Base-by-base conservation (phyloP, 306 rosid genomes). In the Pyrus betulifolia region DNA sequence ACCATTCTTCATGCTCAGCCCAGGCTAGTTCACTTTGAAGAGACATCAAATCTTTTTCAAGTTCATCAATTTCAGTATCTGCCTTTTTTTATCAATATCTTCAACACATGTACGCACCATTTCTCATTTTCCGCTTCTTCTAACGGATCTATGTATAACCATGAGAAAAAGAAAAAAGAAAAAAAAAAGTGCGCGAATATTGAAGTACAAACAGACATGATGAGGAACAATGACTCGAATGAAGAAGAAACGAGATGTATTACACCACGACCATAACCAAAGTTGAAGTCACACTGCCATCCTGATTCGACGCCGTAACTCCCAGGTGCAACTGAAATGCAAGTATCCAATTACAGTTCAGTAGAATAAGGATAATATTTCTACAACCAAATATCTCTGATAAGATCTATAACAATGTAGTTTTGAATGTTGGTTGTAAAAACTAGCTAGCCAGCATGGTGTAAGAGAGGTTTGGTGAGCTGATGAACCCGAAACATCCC, bases 401-500 rank as follows among this genome's bases (percentile, higher is more conserved):
- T 59, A 59, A 59, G 31, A 59, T 59, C 18, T 23, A 59, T 28
- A 59, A 59, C 28, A 59, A 55, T 23, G 31, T 23, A 59, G 33
- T 15, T 57, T 76, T 38, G 8, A 38, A 38, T 38, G 9, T 71
- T 75, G 64, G 61, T 67, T 35, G 23, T 31, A 25, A 46, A 57
- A 74, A 80, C 49, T 25, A 31, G 35, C 35, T 31, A 28, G 27
- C 70, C 21, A 79, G 67, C 19, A 78, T 30, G 74, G 70, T 69
- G 54, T 30, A 52, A 31, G 4, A 69, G 77, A 75, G 51, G 66
- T 71, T 54, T 21, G 33, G 67, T 76, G 84, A 86, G 89, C 97
- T 62, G 91, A 40, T 22, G 88, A 74, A 79, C 84, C 81, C 97
- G 93, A 87, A 2, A 87, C 86, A 85, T 89, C 90, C 86, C 84